These are phyloP conservation scores for Lasiodiplodia hormozganensis DNA, from an alignment of 2,329 filamentous ascomycete genomes.

Conservation along the genomic window DNA sequence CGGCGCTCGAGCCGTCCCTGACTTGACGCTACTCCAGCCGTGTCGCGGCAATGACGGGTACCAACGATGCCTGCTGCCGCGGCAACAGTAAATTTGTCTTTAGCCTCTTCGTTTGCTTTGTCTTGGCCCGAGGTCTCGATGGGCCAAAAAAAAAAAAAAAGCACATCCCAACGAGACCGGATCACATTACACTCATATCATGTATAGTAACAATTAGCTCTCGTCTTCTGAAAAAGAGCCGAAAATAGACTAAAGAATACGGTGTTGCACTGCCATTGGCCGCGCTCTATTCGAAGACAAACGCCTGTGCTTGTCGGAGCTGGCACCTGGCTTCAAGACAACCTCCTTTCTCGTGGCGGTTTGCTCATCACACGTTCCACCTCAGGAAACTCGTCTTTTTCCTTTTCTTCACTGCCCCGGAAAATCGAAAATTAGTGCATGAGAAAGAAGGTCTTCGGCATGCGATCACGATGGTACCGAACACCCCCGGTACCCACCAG, in stretches of 20 bases:
- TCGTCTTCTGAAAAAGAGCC: not conserved
- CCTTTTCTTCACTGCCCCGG: not conserved
- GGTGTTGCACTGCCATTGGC: not conserved
- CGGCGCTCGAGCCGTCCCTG: not conserved
- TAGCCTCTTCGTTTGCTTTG: not conserved
- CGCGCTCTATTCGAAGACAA: not conserved
- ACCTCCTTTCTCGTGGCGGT: not conserved
- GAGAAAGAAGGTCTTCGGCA: not conserved
- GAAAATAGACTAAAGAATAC: not conserved
- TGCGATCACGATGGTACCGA: not conserved
- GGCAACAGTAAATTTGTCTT: not conserved
- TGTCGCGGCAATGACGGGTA: not conserved
- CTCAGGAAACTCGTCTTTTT: not conserved
- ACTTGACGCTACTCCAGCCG: not conserved
- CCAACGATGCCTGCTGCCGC: not conserved
- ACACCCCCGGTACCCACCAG: not conserved
- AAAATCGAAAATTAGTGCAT: not conserved
- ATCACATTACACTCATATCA: slow-evolving; percentile 6
- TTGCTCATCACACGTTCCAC: slow-evolving; percentile 1
- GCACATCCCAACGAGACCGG: not conserved
- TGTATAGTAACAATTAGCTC: not conserved
- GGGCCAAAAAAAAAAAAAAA: not conserved
- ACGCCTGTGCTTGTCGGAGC: not conserved
- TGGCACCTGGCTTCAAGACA: not conserved
- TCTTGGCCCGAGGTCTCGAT: not conserved